Conservation (phyloP, 179 eudicot species). For the Camellia oleifera region DNA sequence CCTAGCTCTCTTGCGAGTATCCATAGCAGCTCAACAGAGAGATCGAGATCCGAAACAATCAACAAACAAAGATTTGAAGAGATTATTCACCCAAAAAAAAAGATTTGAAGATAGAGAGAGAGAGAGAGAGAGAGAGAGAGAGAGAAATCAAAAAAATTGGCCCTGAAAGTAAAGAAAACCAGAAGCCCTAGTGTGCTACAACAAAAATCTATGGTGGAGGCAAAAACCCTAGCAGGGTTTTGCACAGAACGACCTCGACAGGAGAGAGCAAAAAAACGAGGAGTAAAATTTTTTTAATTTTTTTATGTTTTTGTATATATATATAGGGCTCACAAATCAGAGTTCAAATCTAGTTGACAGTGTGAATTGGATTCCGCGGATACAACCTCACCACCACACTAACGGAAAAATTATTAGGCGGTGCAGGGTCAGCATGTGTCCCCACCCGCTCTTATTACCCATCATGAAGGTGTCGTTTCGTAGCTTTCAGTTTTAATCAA, state of each 20-base stretch:
- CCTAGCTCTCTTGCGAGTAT: conserved; percentile 52
- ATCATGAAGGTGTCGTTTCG: too few relatives aligned
- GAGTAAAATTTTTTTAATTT: neutral
- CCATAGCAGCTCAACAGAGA: conserved; percentile 35
- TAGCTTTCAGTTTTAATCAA: too few relatives aligned
- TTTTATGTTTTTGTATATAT: neutral
- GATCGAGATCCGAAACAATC: neutral
- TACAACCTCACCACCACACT: too few relatives aligned
- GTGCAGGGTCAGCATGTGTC: too few relatives aligned
- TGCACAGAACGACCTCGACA: neutral
- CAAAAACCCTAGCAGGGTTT: conserved; percentile 6
- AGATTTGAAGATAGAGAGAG: neutral
- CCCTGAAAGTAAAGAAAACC: neutral
- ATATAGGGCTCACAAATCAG: neutral
- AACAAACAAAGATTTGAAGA: neutral
- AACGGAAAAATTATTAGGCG: too few relatives aligned
- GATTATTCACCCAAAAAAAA: too few relatives aligned
- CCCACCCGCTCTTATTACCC: too few relatives aligned
- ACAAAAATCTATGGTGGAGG: neutral
- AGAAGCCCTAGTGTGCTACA: neutral
- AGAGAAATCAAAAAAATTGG: neutral
- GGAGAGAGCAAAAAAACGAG: neutral
- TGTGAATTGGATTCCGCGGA: neutral
- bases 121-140: neutral
- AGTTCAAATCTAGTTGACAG: neutral